Percentiles rank a stretch among this genome's conserved stretches.
phyloP scores from a whole-genome alignment of 2,329 filamentous ascomycete species.

The Emmonsiellopsis sp. region DNA sequence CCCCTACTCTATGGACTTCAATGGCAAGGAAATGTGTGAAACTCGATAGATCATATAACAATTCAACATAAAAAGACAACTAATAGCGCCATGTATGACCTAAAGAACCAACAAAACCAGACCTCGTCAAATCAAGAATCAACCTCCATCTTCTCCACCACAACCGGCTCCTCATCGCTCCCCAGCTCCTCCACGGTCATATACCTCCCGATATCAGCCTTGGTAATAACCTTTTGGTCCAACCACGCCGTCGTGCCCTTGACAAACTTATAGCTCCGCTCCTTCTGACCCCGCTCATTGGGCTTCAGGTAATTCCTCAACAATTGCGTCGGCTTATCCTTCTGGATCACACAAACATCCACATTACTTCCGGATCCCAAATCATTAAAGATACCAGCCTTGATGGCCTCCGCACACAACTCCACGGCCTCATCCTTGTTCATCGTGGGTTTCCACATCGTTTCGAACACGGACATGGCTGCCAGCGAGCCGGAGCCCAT shows the following conservation, averaged over 20 bases:
- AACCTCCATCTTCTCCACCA: conserved; percentile 58
- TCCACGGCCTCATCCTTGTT: conserved; percentile 73
- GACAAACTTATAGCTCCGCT: conserved; percentile 84
- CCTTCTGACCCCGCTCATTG: conserved; percentile 83
- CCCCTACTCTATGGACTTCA: too few relatives aligned
- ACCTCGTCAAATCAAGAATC: conserved; percentile 32
- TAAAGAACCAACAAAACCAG: not conserved
- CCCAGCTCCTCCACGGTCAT: conserved; percentile 82
- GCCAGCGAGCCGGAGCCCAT: conserved; percentile 96
- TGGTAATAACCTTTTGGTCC: conserved; percentile 92
- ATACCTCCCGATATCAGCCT: conserved; percentile 89
- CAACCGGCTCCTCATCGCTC: conserved; percentile 52
- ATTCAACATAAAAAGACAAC: not conserved
- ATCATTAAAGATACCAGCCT: conserved; percentile 98
- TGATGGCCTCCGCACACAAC: conserved; percentile 76
- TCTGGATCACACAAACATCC: conserved; percentile 89
- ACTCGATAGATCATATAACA: not conserved
- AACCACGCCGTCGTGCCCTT: conserved; percentile 91
- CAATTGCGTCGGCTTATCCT: conserved; percentile 80
- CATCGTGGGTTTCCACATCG: conserved; percentile 76
- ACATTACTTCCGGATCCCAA: conserved; percentile 95
- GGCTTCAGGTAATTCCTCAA: conserved; percentile 89
- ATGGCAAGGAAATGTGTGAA: too few relatives aligned
- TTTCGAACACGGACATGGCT: conserved; percentile 97
- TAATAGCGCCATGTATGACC: not conserved